These are phyloP conservation scores for Phytophthora idaei DNA, from an alignment of 352 stramenopile genomes.

Conservation along the genomic window DNA sequence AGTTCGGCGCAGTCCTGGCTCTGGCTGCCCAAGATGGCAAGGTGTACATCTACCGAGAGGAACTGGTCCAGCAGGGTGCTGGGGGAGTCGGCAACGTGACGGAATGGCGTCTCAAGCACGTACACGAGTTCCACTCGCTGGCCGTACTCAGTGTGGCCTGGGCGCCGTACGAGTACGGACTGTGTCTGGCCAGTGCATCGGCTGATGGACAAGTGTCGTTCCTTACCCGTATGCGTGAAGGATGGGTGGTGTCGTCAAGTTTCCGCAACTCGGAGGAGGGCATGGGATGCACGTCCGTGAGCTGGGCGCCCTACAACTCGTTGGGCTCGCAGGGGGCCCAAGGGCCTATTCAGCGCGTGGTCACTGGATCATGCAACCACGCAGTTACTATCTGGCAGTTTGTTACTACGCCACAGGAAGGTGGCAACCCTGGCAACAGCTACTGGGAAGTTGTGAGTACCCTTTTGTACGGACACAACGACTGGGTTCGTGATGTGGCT, in stretches of 20 bases:
- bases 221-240: slow-evolving; percentile 80
- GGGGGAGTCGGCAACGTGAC: slow-evolving; percentile 44
- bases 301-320: slow-evolving; percentile 89
- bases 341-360: slow-evolving; percentile 74
- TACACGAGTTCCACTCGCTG: slow-evolving; percentile 75
- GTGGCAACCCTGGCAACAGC: slow-evolving; percentile 24
- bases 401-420: slow-evolving; percentile 40
- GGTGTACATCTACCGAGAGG: slow-evolving; percentile 88
- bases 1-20: slow-evolving; percentile 84
- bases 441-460: slow-evolving; percentile 48
- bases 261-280: slow-evolving; percentile 80
- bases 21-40: slow-evolving; percentile 79
- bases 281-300: slow-evolving; percentile 77
- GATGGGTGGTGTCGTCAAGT: slow-evolving; percentile 80
- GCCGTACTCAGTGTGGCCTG: slow-evolving; percentile 84
- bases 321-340: slow-evolving; percentile 71
- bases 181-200: slow-evolving; percentile 79
- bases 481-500: slow-evolving; percentile 86
- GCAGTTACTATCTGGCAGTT: slow-evolving; percentile 70
- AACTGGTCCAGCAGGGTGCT: slow-evolving; percentile 56
- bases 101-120: slow-evolving; percentile 78
- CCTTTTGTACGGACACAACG: slow-evolving; percentile 65
- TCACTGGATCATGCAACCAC: slow-evolving; percentile 74
- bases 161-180: slow-evolving; percentile 87
- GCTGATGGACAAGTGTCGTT: slow-evolving; percentile 87